phyloP scores from a whole-genome alignment of 805 yeast species.

The Spencermartinsiella europaea region DNA sequence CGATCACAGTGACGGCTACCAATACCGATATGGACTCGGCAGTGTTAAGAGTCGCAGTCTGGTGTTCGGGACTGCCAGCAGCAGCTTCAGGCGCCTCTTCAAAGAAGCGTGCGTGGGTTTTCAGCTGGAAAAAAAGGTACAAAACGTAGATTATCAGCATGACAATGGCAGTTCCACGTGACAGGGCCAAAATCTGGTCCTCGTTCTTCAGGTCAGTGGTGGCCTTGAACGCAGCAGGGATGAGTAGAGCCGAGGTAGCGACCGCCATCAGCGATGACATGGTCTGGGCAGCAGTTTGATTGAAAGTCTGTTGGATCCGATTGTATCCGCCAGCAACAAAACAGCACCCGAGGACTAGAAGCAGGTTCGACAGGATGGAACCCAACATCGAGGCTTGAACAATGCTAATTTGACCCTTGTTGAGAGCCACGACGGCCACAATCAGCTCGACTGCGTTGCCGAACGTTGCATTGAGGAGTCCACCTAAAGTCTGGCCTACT shows the following conservation, averaged over 20 bases:
- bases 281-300: conserved; percentile 96
- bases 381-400: conserved; percentile 98
- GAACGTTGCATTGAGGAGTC: conserved; percentile 90
- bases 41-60: conserved; percentile 44
- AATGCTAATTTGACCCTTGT: conserved; percentile 80
- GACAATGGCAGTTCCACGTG: conserved; percentile 81
- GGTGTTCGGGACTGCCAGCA: conserved; percentile 33
- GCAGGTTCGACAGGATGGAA: conserved; percentile 78
- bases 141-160: conserved; percentile 70
- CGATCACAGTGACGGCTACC: conserved; percentile 63
- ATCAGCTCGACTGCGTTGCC: conserved; percentile 98
- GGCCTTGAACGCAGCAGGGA: conserved; percentile 96
- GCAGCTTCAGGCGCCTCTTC: conserved; percentile 46
- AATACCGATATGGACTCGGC: conserved; percentile 50
- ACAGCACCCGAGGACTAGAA: conserved; percentile 92
- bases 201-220: conserved; percentile 43
- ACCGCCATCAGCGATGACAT: conserved; percentile 93
- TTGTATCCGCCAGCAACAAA: conserved; percentile 89
- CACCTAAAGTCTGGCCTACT: conserved; percentile 91
- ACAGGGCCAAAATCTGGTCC: conserved; percentile 57
- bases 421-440: conserved; percentile 85
- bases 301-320: conserved; percentile 79
- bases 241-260: conserved; percentile 79
- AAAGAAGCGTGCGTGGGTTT: conserved; percentile 75
- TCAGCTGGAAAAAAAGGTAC: conserved; percentile 81